Conservation (phyloP, 495 filamentous ascomycete genomes). For the Podospora tetraspora region DNA sequence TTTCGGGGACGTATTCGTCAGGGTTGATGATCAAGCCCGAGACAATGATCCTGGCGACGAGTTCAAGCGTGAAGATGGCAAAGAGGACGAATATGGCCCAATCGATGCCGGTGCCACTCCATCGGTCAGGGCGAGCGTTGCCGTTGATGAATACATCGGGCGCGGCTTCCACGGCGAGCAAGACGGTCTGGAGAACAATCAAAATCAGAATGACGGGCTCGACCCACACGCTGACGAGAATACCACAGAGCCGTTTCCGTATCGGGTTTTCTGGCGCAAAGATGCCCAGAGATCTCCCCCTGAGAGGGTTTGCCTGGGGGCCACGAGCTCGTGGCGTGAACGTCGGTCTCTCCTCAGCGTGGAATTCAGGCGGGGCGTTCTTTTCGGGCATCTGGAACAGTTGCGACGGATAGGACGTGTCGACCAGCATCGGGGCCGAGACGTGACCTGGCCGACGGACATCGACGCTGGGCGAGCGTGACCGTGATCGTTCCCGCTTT, state of each 20-base stretch:
- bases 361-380: constrained; percentile 36
- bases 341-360: constrained; percentile 18
- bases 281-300: constrained; percentile 79
- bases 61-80: constrained; percentile 83
- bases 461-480: constrained; percentile 38
- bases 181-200: constrained; percentile 81
- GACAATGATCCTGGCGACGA: constrained; percentile 75
- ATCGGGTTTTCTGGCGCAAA: constrained; percentile 72
- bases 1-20: constrained; percentile 73
- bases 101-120: constrained; percentile 67
- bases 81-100: constrained; percentile 79
- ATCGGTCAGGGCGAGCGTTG: constrained; percentile 44
- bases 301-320: constrained; percentile 71
- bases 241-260: constrained; percentile 69
- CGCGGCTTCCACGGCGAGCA: constrained; percentile 77
- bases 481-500: constrained; percentile 55
- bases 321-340: constrained; percentile 34
- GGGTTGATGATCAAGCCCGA: constrained; percentile 90
- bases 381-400: constrained; percentile 45
- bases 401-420: constrained; percentile 45
- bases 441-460: constrained; percentile 30
- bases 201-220: constrained; percentile 83
- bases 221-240: constrained; percentile 81
- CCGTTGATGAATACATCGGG: constrained; percentile 57
- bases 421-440: constrained; percentile 49